A percentile compares a stretch with the other conserved stretches of the same genome.
Conservation (phyloP, 257 asterid genomes). For the Nemophila menziesii region DNA sequence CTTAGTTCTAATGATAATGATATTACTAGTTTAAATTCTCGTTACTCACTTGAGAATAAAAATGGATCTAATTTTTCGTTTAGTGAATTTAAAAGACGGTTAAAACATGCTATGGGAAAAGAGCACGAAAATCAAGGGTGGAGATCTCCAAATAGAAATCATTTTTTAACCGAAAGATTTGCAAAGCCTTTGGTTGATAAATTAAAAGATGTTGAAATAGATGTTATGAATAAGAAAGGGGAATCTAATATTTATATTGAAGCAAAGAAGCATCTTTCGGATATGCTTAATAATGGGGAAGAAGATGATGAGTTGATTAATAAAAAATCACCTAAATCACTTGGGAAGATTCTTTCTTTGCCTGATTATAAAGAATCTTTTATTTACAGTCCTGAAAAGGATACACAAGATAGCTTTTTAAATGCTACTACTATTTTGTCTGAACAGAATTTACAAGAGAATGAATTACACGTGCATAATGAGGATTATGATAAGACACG, state of each 20-base stretch:
- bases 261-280: constrained; percentile 86
- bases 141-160: constrained; percentile 93
- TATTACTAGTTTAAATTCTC: constrained; percentile 21
- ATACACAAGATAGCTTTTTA: constrained; percentile 29
- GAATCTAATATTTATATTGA: constrained; percentile 57
- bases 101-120: constrained; percentile 78
- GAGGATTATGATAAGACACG: constrained; percentile 21
- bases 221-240: constrained; percentile 20
- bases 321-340: constrained; percentile 41
- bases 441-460: constrained; percentile 23
- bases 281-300: constrained; percentile 50
- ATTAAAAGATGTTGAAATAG: constrained; percentile 24
- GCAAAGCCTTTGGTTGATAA: constrained; percentile 35
- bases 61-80: constrained; percentile 60
- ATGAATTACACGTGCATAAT: constrained; percentile 15
- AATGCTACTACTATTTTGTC: constrained; percentile 36
- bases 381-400: constrained; percentile 47
- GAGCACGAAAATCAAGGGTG: constrained; percentile 60
- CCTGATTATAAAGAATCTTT: constrained; percentile 54
- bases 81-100: constrained; percentile 70
- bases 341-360: constrained; percentile 70
- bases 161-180: constrained; percentile 64
- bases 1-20: constrained; percentile 22
- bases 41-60: constrained; percentile 14
- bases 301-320: constrained; percentile 26